Evolutionary conservation across 345 rosid species (phyloP).

Genomic region (Reutealis trisperma): DNA sequence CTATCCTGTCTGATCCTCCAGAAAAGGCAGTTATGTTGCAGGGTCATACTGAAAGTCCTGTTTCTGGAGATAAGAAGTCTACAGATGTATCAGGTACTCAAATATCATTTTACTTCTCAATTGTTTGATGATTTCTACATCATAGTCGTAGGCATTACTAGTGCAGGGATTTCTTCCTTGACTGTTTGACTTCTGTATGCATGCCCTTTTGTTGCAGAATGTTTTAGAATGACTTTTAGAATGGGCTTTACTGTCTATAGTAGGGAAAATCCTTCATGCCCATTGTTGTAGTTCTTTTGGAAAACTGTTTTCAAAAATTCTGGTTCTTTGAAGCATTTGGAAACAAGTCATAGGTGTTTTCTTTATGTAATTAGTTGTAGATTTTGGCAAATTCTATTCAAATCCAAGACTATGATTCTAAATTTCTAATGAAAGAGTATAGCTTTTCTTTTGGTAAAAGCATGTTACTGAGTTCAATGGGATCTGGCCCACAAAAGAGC

Average conservation of each 20-base stretch:
- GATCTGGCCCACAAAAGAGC: no score
- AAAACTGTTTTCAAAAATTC: no score
- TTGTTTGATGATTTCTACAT: not conserved
- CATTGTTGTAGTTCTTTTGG: not conserved
- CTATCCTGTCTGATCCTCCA: constrained; percentile 50
- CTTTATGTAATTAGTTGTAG: no score
- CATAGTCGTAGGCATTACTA: not conserved
- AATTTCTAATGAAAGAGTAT: no score
- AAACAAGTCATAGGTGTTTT: not conserved
- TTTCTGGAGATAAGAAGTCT: constrained; percentile 41
- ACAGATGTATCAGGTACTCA: constrained; percentile 43
- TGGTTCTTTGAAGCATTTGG: not conserved
- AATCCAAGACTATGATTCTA: no score
- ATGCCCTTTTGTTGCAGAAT: not conserved
- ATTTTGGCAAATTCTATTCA: no score
- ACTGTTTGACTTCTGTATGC: not conserved
- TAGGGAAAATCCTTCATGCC: not conserved
- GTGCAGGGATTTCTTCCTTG: not conserved
- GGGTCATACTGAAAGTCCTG: constrained; percentile 32
- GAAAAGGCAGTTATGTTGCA: constrained; percentile 37
- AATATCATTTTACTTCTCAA: not conserved
- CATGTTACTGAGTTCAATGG: no score
- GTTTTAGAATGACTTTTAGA: not conserved
- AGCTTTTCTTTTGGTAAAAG: no score
- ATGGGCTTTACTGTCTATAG: not conserved